Evolutionary conservation across 1,284 basidiomycete species (phyloP).

Genomic region (Takashimella tepidaria): DNA sequence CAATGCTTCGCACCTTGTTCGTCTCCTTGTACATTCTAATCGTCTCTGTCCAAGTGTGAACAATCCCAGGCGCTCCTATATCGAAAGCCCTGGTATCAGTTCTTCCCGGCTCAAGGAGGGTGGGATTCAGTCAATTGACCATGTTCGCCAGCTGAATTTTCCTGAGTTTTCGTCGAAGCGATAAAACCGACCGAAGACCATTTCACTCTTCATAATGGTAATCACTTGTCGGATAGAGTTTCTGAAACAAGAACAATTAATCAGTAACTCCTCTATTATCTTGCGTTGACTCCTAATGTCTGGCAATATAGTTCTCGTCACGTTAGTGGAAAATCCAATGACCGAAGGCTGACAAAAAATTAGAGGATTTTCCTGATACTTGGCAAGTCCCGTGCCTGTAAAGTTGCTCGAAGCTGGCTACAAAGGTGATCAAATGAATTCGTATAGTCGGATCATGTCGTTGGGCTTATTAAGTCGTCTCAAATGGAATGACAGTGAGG

Average conservation of each 20-base stretch:
- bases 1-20: slow-evolving; percentile 36
- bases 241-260: no score
- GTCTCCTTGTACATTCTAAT: slow-evolving; percentile 39
- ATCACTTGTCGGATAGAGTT: no score
- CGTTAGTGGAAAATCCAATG: neutral
- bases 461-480: neutral
- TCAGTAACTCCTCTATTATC: no score
- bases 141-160: no score
- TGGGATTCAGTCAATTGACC: no score
- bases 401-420: neutral
- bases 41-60: slow-evolving; percentile 43
- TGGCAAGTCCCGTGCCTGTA: neutral
- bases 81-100: slow-evolving; percentile 27
- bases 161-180: no score
- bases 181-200: no score
- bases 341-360: neutral
- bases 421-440: neutral
- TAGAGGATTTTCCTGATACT: neutral
- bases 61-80: slow-evolving; percentile 22
- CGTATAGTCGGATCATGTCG: neutral
- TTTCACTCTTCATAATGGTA: no score
- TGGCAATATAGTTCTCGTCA: neutral
- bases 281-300: no score
- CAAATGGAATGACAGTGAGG: neutral
- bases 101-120: no score